Evolutionary conservation across 2,329 filamentous ascomycete genomes (phyloP).

Genomic region (Fusarium sp.): DNA sequence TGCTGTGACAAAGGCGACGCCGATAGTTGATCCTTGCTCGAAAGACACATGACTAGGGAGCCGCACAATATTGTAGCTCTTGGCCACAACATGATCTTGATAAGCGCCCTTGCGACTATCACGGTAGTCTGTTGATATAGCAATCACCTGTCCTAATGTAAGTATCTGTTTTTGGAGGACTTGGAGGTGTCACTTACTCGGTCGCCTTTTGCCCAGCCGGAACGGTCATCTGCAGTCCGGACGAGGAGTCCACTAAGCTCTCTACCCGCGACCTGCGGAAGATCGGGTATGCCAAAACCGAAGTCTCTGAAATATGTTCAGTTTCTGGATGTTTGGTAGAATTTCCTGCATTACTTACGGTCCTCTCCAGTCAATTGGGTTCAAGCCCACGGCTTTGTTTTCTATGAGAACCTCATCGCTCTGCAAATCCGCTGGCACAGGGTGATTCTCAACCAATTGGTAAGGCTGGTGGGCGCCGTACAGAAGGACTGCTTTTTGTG

Average conservation of each 20-base stretch:
- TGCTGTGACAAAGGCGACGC: constrained; percentile 78
- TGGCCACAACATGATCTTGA: constrained; percentile 75
- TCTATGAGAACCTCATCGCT: constrained; percentile 51
- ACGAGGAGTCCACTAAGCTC: constrained; percentile 69
- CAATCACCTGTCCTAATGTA: constrained; percentile 68
- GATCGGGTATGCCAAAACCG: constrained; percentile 73
- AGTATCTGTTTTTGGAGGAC: constrained; percentile 58
- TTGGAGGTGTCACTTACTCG: constrained; percentile 29
- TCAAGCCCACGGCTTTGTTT: constrained; percentile 66
- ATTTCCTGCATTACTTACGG: constrained; percentile 62
- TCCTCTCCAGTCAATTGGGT: constrained; percentile 82
- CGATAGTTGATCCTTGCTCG: constrained; percentile 70
- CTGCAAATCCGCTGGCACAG: constrained; percentile 51
- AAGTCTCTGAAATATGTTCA: constrained; percentile 63
- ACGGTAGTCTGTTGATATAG: constrained; percentile 80
- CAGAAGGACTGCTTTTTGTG: neutral
- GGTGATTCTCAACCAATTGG: constrained; percentile 46
- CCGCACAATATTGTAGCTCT: constrained; percentile 71
- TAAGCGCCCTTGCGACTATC: constrained; percentile 78
- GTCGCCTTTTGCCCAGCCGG: neutral
- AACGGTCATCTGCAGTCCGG: neutral
- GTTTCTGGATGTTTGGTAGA: neutral
- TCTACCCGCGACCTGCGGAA: constrained; percentile 76
- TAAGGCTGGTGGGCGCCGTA: constrained; percentile 56
- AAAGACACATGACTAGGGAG: constrained; percentile 65